Evolutionary conservation across 768 basidiomycete genomes (phyloP), one percentile per base, ranked within the genome.

Genomic region (Suillus fuscotomentosus): DNA sequence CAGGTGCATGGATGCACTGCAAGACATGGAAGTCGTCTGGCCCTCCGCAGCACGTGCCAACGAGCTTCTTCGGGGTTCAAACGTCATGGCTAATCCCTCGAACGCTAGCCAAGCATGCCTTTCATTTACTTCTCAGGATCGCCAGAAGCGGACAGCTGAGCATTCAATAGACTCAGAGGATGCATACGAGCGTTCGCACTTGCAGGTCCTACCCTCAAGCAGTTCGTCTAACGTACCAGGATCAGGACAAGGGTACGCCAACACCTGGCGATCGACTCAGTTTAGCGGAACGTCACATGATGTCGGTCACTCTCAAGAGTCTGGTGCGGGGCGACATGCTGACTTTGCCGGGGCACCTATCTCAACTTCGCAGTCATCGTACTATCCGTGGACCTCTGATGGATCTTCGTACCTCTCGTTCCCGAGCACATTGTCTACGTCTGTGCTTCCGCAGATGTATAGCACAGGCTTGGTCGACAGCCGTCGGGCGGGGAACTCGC

Each of bases 1-100:
- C 50, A 86, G 83, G 70, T 91, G 88, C 70, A 89, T 89, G 84
- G 85, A 87, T 38, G 81, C 84, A 7, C 81, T 94, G 36, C 78
- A 81, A 60, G 81, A 79, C 24, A 90, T 93, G 87, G 83, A 86
- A 60, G 77, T 83, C 43, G 79, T 88, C 31, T 94, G 92, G 92
- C 91, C 91, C 0, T 86, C 86, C 65, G 92, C 92, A 3, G 86
- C 81, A 11, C 87, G 92, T 20, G 90, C 90, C 5, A 81, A 87
- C 60, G 88, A 90, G 70, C 85, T 94, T 22, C 82, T 94, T 57
- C 82, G 83, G 50, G 90, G 89, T 48, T 82, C 87, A 43, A 86
- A 88, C 71, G 79, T 75, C 38, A 72, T 78, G 66, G 42, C 65
- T 41, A 66, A 56, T 34, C 63, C 48, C 10, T 38, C 22, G 22